Evolutionary conservation across 1,284 basidiomycete genomes (phyloP).

Genomic region (Cystobasidium sp.): DNA sequence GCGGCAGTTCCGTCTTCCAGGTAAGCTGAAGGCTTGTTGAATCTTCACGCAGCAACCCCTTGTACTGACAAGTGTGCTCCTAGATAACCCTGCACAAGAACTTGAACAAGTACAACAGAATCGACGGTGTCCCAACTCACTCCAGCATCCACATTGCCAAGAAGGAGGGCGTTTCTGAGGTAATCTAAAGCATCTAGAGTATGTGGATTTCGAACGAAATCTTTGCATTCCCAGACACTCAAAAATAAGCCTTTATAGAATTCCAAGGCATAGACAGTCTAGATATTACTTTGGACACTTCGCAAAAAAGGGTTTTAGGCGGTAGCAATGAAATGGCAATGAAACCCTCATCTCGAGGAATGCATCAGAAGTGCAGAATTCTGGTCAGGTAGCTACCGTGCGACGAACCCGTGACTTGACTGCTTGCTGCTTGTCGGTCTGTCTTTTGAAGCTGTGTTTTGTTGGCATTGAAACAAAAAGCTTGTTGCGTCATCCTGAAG

Average conservation of each 20-base stretch:
- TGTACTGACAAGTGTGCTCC: constrained; percentile 2
- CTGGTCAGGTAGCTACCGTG: too few species aligned
- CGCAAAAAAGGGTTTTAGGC: too few species aligned
- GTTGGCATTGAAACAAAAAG: too few species aligned
- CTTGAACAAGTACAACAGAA: constrained; percentile 89
- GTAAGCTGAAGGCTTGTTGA: neutral
- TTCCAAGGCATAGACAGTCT: too few species aligned
- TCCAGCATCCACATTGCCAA: constrained; percentile 46
- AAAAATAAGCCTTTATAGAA: neutral
- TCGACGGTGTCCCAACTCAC: constrained; percentile 57
- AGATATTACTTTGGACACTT: too few species aligned
- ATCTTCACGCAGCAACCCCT: neutral
- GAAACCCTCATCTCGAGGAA: too few species aligned
- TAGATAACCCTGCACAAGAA: constrained; percentile 95
- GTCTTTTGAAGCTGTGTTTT: too few species aligned
- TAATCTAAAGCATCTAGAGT: constrained; percentile 13
- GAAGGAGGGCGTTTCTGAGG: constrained; percentile 30
- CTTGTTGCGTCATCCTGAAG: too few species aligned
- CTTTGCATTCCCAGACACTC: neutral
- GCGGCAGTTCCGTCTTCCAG: constrained; percentile 82
- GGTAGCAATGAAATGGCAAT: too few species aligned
- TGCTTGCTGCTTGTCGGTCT: too few species aligned
- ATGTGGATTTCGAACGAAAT: neutral
- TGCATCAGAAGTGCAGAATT: too few species aligned
- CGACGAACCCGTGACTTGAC: too few species aligned